A percentile compares a stretch with the other conserved stretches of the same genome.
phyloP scores from a whole-genome alignment of 148 eudicot species.

The Silene uniflora region DNA sequence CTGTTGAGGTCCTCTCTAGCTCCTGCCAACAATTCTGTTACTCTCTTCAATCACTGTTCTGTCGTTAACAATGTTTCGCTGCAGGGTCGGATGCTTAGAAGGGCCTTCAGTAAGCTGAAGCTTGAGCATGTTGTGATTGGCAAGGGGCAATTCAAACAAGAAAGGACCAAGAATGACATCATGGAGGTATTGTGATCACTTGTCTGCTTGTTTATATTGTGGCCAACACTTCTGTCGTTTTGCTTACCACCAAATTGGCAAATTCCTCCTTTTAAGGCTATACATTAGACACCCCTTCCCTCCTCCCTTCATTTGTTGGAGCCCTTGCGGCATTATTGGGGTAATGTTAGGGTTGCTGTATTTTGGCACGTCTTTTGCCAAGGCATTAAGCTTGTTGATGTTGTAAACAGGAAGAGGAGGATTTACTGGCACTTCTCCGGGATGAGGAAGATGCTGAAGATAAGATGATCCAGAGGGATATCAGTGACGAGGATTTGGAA shows the following conservation, averaged over 20 bases:
- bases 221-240: not conserved
- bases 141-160: conserved; percentile 88
- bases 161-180: conserved; percentile 47
- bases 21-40: not conserved
- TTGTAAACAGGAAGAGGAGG: conserved; percentile 79
- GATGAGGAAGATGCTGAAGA: conserved; percentile 80
- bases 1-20: conserved; percentile 62
- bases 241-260: not conserved
- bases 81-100: conserved; percentile 87
- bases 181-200: conserved; percentile 45
- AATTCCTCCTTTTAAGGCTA: not conserved
- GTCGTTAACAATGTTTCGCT: conserved; percentile 15
- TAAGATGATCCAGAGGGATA: conserved; percentile 73
- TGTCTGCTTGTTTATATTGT: not conserved
- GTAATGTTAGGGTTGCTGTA: no score
- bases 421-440: conserved; percentile 65
- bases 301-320: no score
- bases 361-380: no score
- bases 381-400: not conserved
- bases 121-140: conserved; percentile 98
- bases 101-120: conserved; percentile 92
- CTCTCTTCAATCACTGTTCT: not conserved
- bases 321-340: not conserved
- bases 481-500: conserved; percentile 77
- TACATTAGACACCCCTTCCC: no score